These are phyloP conservation scores for Stentor roeselii DNA, from an alignment of 73 alveolate genomes.

Conservation along the genomic window DNA sequence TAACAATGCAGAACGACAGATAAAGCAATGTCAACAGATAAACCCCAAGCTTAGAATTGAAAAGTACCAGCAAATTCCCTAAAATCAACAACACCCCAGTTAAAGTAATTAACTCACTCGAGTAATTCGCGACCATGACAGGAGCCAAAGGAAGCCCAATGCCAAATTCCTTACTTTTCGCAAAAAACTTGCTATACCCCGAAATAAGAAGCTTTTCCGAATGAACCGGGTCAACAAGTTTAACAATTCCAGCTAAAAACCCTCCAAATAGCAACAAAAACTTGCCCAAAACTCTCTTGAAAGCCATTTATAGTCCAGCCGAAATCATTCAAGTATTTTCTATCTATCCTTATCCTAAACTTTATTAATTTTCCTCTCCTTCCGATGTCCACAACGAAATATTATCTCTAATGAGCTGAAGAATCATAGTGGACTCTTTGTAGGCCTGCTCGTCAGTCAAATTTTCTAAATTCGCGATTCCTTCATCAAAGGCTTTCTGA, in stretches of 20 bases:
- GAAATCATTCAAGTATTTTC: no score
- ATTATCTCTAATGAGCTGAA: conserved; percentile 63
- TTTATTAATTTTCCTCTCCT: no score
- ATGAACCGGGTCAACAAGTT: background rate
- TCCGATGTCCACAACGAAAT: conserved; percentile 46
- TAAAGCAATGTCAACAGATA: background rate
- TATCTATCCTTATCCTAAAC: no score
- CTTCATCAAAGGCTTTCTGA: conserved; percentile 68
- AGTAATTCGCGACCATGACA: background rate
- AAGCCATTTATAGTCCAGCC: no score
- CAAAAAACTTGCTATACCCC: background rate
- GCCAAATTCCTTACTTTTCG: background rate
- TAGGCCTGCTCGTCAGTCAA: conserved; percentile 63
- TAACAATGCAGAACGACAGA: background rate
- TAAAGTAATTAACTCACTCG: background rate
- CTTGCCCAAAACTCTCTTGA: no score
- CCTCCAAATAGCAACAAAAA: no score
- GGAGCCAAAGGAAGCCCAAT: background rate
- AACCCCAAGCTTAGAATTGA: background rate
- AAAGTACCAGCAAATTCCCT: background rate
- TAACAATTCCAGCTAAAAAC: background rate
- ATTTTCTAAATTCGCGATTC: conserved; percentile 63
- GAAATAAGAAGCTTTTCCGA: no score
- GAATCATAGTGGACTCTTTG: conserved; percentile 64
- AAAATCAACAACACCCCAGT: background rate